These are phyloP conservation scores for Arabidopsis hybrid DNA, from an alignment of 441 rosid species.

Conservation along the genomic window DNA sequence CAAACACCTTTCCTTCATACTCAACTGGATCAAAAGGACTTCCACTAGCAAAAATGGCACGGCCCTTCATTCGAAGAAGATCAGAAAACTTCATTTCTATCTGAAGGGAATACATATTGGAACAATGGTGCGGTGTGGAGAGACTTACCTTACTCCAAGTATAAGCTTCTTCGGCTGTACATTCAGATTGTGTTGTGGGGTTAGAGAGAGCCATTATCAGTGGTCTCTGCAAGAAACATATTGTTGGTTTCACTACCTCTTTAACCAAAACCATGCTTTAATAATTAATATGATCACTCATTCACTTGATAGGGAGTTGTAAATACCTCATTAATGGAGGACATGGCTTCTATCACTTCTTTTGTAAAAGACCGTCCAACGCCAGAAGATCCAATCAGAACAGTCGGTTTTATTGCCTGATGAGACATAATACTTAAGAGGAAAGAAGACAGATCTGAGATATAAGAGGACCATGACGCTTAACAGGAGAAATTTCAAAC, in stretches of 20 bases:
- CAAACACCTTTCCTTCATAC: conserved; percentile 65
- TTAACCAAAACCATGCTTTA: not conserved
- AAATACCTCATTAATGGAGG: conserved; percentile 76
- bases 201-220: conserved; percentile 92
- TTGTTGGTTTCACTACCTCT: not conserved
- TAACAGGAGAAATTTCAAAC: conserved; percentile 45
- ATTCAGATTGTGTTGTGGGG: conserved; percentile 96
- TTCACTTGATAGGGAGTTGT: not conserved
- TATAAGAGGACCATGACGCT: not conserved
- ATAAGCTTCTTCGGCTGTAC: conserved; percentile 97
- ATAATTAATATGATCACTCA: not conserved
- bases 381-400: conserved; percentile 91
- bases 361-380: conserved; percentile 84
- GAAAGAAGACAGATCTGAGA: conserved; percentile 22
- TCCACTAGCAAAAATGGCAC: conserved; percentile 93
- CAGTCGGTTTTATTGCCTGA: conserved; percentile 89
- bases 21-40: conserved; percentile 91
- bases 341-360: conserved; percentile 84
- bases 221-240: conserved; percentile 67
- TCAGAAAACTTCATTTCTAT: not conserved
- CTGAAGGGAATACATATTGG: not conserved
- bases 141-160: conserved; percentile 78
- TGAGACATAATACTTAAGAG: not conserved
- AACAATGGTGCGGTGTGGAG: not conserved
- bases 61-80: conserved; percentile 61